Evolutionary conservation across 1,284 basidiomycete genomes (phyloP), one percentile per base, ranked within the genome.

Genomic region (Malassezia nana): DNA sequence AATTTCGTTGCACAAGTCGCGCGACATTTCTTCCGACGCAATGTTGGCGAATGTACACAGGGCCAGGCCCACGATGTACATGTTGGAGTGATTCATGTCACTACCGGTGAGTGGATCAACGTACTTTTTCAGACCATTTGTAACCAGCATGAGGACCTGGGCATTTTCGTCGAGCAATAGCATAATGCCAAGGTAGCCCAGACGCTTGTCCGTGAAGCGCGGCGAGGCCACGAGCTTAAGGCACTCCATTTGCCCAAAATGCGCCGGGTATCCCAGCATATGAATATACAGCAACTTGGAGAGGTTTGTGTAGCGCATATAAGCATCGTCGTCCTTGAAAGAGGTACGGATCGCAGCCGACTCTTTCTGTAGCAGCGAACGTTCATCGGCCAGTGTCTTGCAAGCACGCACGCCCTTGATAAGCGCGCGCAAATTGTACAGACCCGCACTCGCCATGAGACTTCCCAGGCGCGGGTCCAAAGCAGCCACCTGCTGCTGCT

Each of bases 181-280:
- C 94, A 98, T 98, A 67, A 98, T 96, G 1, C 94, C 94, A 41
- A 98, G 78, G 72, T 98, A 99, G 2, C 94, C 94, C 20, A 98
- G 79, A 29, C 92, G 82, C 78, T 99, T 99, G 79, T 99, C 94
- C 43, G 86, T 83, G 77, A 98, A 99, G 26, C 90, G 80, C 12
- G 94, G 89, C 64, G 89, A 89, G n/a, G 94, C 94, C 40, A 98
- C 94, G 48, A 99, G 84, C 77, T 98, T 98, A 63, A 99, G 80
- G 77, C 94, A 99, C 79, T 98, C 94, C 75, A 99, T 96, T 79
- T 99, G 94, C 46, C 94, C 94, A 73, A 96, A 99, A 76, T 99
- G 94, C 26, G 94, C 94, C 3, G 92, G 90, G 55, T 94, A 96
- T 54, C 94, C 94, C 22, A 99, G 85, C 94, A 99, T 98, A 76